Base-by-base conservation (phyloP, 1,284 basidiomycete species). In the Rhodotorula sp. region DNA sequence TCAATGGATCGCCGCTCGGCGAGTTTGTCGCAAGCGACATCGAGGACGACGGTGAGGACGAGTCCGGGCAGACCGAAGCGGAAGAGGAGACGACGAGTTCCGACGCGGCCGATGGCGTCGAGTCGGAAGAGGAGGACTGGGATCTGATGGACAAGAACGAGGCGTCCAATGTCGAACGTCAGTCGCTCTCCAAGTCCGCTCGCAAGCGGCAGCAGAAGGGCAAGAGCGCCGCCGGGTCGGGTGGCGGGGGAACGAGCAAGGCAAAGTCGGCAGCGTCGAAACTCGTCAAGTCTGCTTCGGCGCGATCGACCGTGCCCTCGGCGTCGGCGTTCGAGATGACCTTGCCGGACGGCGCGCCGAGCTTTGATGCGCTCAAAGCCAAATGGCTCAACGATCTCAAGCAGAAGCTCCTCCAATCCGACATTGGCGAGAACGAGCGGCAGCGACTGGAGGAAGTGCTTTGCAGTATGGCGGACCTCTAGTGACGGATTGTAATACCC, bases 1-100 rank as follows among this genome's bases (percentile, higher is more conserved):
- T 74, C 20, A 74, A 74, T 56, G 73, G 62, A 8, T 58, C 51
- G 26, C 73, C 73, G 20, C 51, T 74, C 5, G 73, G 73, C 4
- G 67, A 74, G 39, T 71, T 67, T 23, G 70, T 74, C 39, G 73
- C 73, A 8, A 48, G 47, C 43, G 69, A 71, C 20, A 21, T 46
- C 6, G 70, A 70, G 14, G 62, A 49, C 52, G 59, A 34, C 10
- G 62, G 20, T 5, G 60, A 34, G 5, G 48, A 61, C 21, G 47
- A 23, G 23, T 39, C 31, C 23, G 23, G 23, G 14, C 31, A 31
- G 18, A 14, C 60, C 4, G 67, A 59, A n/a, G 56, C 66, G 14
- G 63, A 49, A 6, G 62, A 51, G 16, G 70, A 59, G 6, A 62
- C 67, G 14, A 39, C 20, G 20, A 21, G 31, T 10, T 20, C 7